phyloP scores from a whole-genome alignment of 495 filamentous ascomycete genomes.

The Neurospora sp. region DNA sequence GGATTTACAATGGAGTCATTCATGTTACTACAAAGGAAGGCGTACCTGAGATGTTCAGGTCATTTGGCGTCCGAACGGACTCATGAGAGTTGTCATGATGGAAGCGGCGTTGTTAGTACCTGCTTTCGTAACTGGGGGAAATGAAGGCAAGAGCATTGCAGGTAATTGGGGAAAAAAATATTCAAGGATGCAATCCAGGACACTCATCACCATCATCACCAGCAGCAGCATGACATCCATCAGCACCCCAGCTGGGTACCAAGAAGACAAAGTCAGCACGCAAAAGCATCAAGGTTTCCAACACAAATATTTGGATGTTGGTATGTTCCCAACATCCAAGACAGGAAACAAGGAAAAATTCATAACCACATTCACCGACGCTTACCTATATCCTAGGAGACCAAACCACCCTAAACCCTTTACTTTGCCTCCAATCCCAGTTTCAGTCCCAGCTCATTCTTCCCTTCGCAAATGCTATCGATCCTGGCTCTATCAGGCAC shows the following conservation, averaged over 20 bases:
- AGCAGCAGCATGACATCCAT: neutral
- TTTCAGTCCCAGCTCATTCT: neutral
- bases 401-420: neutral
- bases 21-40: neutral
- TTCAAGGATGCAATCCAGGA: neutral
- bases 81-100: neutral
- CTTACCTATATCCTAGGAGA: neutral
- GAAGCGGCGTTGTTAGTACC: neutral
- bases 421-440: neutral
- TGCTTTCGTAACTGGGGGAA: neutral
- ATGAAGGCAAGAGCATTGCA: neutral
- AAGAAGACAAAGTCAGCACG: neutral
- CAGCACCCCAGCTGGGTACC: neutral
- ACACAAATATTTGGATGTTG: neutral
- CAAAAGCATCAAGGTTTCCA: neutral
- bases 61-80: neutral
- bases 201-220: neutral
- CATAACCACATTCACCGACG: neutral
- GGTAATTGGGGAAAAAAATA: neutral
- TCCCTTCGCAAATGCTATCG: neutral
- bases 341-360: neutral
- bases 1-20: neutral
- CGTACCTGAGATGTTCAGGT: neutral
- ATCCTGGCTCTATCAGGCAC: neutral
- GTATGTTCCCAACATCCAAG: neutral